Base-by-base conservation (phyloP, 768 basidiomycete genomes). In the Panaeolus papilionaceus region DNA sequence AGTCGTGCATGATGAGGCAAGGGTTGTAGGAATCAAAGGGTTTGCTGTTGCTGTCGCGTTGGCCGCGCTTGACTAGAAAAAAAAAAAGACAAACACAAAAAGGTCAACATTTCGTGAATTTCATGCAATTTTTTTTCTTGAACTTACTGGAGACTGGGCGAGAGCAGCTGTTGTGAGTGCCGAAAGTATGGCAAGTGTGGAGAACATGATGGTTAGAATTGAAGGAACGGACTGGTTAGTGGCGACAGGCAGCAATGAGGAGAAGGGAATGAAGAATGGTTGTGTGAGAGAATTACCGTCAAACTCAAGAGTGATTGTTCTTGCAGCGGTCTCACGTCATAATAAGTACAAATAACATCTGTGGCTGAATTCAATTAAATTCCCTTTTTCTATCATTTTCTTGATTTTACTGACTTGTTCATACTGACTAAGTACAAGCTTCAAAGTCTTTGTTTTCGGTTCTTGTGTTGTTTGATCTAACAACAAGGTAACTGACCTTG, bases 11-110 rank as follows among this genome's bases (percentile, higher is more conserved):
- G 70, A 44, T 0, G 69, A 0, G 74, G 85, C 87, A 73, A 95
- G 88, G 64, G 81, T 86, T 14, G 86, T 66, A n/a, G 95, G 94
- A 75, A 96, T 90, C 72, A 89, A 80, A 11, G 88, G 78, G 74
- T 82, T 83, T 39, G 77, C 68, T 61, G 82, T 74, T 44, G 79
- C 70, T 16, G 74, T 70, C 39, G 74, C 62, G 69, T 74, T 65
- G 28, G 75, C 66, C 45, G 73, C 71, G 7, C 71, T 66, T 18
- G 72, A 67, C 72, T 72, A 72, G 58, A 61, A 71, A 75, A 45
- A 65, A 39, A 47, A 75, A 45, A 65, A 39, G 23, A 23, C n/a
- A 33, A 33, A 33, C 33, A 33, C 14, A 44, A 44, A 7, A 51
- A 58, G 0, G 54, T 58, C 51, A 62, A 62, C 14, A 37, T 62